A percentile compares a stretch with the other conserved stretches of the same genome.
Conservation (phyloP, 2,329 filamentous ascomycete genomes). For the Hypoxylon sp. region DNA sequence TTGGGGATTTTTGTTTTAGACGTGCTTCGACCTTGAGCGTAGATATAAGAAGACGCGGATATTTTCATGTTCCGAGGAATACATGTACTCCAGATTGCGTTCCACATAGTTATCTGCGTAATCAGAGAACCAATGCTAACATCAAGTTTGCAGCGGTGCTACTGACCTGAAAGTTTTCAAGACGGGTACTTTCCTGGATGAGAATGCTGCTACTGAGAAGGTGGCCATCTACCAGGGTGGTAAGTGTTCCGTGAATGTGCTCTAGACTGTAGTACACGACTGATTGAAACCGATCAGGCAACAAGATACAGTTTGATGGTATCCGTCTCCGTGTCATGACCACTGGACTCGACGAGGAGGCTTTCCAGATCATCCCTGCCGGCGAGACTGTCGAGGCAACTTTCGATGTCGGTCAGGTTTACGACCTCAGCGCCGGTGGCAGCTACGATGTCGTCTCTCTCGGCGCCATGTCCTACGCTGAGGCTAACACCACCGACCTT, state of each 20-base stretch:
- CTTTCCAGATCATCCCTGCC: constrained; percentile 65
- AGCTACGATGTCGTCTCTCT: constrained; percentile 68
- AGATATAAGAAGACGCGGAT: not conserved
- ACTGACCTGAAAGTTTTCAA: constrained; percentile 66
- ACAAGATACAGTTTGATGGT: constrained; percentile 66
- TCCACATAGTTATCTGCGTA: not conserved
- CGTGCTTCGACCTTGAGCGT: not conserved
- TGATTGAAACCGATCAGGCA: constrained; percentile 51
- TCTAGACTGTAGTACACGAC: not conserved
- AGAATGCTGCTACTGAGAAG: constrained; percentile 66
- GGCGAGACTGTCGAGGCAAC: constrained; percentile 66
- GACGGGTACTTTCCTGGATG: constrained; percentile 68
- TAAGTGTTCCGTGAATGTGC: constrained; percentile 52
- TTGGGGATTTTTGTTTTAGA: not conserved
- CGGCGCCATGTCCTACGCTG: constrained; percentile 71
- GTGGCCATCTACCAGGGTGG: constrained; percentile 64
- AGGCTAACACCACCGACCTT: constrained; percentile 66
- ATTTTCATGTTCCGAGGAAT: not conserved
- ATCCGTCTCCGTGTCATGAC: constrained; percentile 66
- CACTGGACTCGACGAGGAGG: constrained; percentile 60
- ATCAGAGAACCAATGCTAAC: constrained; percentile 14
- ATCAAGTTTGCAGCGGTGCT: constrained; percentile 54
- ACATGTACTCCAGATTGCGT: not conserved
- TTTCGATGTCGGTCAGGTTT: constrained; percentile 70
- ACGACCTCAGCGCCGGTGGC: constrained; percentile 67